Evolutionary conservation across 164 flowering plant genomes (phyloP).

Genomic region (Litsea cubeba): DNA sequence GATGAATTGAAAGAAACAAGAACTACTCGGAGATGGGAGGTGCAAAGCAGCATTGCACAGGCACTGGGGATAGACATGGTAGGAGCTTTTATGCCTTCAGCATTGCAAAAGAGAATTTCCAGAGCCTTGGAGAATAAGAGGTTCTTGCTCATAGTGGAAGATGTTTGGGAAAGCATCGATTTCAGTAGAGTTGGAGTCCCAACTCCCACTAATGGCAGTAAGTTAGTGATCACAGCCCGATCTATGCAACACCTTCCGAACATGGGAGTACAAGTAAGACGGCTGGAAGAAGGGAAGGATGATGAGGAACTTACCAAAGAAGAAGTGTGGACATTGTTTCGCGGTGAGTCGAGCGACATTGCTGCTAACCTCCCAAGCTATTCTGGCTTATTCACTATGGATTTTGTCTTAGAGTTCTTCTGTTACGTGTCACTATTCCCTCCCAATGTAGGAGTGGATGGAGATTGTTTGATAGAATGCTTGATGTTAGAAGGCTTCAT

Average conservation of each 20-base stretch:
- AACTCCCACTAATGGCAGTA: background rate
- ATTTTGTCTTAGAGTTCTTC: background rate
- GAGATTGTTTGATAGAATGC: background rate
- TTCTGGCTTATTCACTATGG: background rate
- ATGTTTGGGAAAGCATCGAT: background rate
- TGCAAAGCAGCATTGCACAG: no score
- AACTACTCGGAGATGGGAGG: no score
- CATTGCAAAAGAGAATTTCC: no score
- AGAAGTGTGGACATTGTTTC: background rate
- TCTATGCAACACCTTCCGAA: background rate
- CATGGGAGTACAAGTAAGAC: background rate
- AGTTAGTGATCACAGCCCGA: background rate
- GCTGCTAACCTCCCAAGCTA: background rate
- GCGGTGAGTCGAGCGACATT: background rate
- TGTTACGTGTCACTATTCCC: background rate
- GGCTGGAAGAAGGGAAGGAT: no score
- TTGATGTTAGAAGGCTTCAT: background rate
- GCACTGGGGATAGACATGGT: no score
- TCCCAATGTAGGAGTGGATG: background rate
- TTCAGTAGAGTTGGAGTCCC: background rate
- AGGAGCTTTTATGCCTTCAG: no score
- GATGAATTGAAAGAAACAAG: no score
- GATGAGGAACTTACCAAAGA: background rate
- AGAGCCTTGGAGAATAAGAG: no score
- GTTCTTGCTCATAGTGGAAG: background rate